Evolutionary conservation across 2,329 filamentous ascomycete species (phyloP), one percentile per base, ranked within the genome.

Genomic region (Fusarium nematophilum): DNA sequence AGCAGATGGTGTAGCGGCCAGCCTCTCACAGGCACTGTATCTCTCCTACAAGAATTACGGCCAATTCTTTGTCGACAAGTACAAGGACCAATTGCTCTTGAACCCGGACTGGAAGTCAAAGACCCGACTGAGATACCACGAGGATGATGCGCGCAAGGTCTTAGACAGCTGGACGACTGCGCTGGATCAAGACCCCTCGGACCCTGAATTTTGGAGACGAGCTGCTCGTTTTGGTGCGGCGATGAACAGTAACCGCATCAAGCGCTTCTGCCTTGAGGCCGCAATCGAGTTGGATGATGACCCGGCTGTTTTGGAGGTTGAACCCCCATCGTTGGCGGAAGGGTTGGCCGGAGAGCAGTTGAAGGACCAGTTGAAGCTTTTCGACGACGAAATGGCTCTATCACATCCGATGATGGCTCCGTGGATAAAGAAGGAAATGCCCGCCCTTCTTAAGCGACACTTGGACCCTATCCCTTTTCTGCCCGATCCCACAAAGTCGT

Each of bases 41-140:
- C 84, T 99, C 7, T 91, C 94, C 1, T 92, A 96, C 80, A 99
- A 98, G 75, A 99, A 98, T 68, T 89, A 94, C 76, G 95, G 93
- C 34, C 92, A 98, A 70, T 97, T 96, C 71, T 81, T 90, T 53
- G 81, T 99, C n/a, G 94, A 99, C 49, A 75, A 72, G 46, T 64
- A 76, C 4, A 77, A 73, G 50, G 76, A 78, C 15, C 51, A 62
- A 27, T 53, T 43, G 5, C 51, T 50, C n/a, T 72, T 80, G 78
- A 53, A 85, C 90, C 64, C 87, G 82, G 66, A 78, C 85, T 73
- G 81, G 72, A 68, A 66, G 23, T 48, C 59, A 2, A 68, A 69
- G 33, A 21, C 43, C 7, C 69, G 66, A 27, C 49, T 76, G 9
- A 64, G 58, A 30, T 75, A 75, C 30, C 52, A 66, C 14, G 64